Conservation (phyloP, 1,284 basidiomycete species). For the Microbotryum silenes-acaulis region DNA sequence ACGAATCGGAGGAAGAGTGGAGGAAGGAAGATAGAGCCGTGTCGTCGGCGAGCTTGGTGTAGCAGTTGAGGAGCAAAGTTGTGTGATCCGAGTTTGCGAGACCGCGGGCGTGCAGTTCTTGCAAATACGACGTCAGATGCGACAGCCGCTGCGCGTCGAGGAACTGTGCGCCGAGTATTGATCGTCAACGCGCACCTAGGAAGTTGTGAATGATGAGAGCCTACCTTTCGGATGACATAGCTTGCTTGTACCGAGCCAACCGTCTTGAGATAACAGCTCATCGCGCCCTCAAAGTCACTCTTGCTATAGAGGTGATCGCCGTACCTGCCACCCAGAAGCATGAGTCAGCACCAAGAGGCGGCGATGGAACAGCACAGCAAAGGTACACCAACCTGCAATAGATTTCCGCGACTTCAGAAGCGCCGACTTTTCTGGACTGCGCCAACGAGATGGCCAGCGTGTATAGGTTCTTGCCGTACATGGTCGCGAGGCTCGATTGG, state of each 20-base stretch:
- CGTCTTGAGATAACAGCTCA: constrained; percentile 85
- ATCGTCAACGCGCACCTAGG: background rate
- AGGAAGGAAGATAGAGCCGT: constrained; percentile 83
- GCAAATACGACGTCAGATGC: constrained; percentile 88
- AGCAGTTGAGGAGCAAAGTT: constrained; percentile 88
- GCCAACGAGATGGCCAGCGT: constrained; percentile 62
- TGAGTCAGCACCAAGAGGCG: no score
- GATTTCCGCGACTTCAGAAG: constrained; percentile 70
- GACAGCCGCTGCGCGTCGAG: constrained; percentile 92
- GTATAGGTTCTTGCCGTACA: constrained; percentile 29
- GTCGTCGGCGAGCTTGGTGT: constrained; percentile 92
- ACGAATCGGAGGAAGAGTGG: constrained; percentile 51
- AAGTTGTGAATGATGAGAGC: background rate
- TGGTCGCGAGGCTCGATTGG: constrained; percentile 11
- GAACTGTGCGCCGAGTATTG: constrained; percentile 52
- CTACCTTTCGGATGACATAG: constrained; percentile 90
- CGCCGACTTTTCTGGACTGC: constrained; percentile 45
- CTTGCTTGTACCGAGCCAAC: constrained; percentile 84
- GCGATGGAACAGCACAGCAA: background rate
- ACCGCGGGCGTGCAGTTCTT: constrained; percentile 82
- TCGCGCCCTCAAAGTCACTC: constrained; percentile 85
- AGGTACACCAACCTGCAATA: constrained; percentile 48
- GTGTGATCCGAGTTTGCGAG: constrained; percentile 95
- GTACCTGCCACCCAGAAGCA: constrained; percentile 47
- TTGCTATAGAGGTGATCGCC: constrained; percentile 89